Evolutionary conservation across 2,329 filamentous ascomycete species (phyloP).

Genomic region (Dendryphion nanum): DNA sequence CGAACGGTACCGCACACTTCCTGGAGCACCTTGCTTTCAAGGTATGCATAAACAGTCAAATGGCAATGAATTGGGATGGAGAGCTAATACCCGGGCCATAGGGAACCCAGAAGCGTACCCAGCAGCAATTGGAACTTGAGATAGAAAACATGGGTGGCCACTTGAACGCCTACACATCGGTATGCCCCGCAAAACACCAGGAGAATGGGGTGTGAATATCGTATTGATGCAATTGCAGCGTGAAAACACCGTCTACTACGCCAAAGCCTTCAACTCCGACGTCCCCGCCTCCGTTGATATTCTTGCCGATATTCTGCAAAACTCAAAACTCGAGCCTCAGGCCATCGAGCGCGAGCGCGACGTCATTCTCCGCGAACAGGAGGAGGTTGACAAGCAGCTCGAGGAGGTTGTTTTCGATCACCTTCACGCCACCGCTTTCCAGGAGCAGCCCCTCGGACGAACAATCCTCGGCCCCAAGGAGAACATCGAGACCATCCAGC

Average conservation of each 20-base stretch:
- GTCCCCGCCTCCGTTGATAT: constrained; percentile 97
- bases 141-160: constrained; percentile 99
- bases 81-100: constrained; percentile 40
- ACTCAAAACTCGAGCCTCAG: constrained; percentile 92
- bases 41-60: constrained; percentile 52
- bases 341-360: constrained; percentile 98
- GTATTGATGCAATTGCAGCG: constrained; percentile 57
- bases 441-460: constrained; percentile 91
- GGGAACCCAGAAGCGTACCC: constrained; percentile 91
- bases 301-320: constrained; percentile 97
- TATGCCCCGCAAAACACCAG: constrained; percentile 49
- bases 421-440: constrained; percentile 96
- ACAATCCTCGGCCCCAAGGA: constrained; percentile 97
- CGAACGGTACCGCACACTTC: constrained; percentile 99
- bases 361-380: constrained; percentile 96
- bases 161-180: constrained; percentile 98
- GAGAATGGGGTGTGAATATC: neutral
- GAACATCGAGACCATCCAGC: constrained; percentile 96
- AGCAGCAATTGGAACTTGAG: constrained; percentile 97
- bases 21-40: constrained; percentile 99
- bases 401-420: constrained; percentile 99
- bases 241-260: constrained; percentile 99
- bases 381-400: constrained; percentile 99
- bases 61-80: constrained; percentile 7
- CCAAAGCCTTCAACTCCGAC: constrained; percentile 98